Evolutionary conservation across 345 rosid species (phyloP).

Genomic region (Hibiscus trionum): DNA sequence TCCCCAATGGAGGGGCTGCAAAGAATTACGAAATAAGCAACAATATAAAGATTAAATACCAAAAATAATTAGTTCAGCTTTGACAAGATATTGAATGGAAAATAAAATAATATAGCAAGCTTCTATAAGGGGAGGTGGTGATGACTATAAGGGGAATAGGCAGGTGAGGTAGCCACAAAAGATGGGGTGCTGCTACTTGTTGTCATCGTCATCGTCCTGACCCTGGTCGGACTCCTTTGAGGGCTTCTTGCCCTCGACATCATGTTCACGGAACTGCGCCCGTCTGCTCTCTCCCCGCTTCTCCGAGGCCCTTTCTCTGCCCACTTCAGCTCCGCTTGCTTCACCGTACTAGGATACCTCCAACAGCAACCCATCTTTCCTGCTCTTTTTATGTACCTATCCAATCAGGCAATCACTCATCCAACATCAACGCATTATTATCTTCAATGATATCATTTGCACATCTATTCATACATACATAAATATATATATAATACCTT

Average conservation of each 20-base stretch:
- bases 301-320: constrained; percentile 61
- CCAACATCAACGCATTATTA: not conserved
- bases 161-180: constrained; percentile 19
- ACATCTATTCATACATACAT: not conserved
- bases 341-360: constrained; percentile 27
- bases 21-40: not conserved
- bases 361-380: constrained; percentile 39
- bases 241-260: constrained; percentile 31
- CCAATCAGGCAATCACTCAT: not conserved
- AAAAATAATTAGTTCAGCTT: not conserved
- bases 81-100: not conserved
- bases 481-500: constrained; percentile 23
- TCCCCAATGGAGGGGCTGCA: too few species aligned
- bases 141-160: constrained; percentile 27
- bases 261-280: constrained; percentile 8
- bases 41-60: not conserved
- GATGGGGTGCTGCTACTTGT: constrained; percentile 16
- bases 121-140: constrained; percentile 24
- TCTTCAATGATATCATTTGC: not conserved
- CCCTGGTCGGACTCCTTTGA: constrained; percentile 13
- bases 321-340: constrained; percentile 58
- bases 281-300: constrained; percentile 26
- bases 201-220: not conserved
- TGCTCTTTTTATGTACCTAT: constrained; percentile 54
- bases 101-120: not conserved